Base-by-base conservation (phyloP, 805 yeast species). In the Priceomyces melissophilus region DNA sequence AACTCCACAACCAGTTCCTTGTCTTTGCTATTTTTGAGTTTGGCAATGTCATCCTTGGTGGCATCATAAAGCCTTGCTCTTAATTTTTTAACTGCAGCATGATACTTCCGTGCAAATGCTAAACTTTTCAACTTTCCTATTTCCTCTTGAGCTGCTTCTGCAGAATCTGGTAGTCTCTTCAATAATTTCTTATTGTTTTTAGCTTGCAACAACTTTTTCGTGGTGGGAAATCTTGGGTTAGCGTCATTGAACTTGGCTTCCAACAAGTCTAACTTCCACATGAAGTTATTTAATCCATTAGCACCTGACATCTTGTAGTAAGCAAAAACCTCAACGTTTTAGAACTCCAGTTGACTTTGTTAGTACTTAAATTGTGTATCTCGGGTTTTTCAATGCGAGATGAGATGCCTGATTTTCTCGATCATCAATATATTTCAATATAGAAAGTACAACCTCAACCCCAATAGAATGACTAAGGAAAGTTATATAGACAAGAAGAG, bases 261-360 rank as follows among this genome's bases (percentile, higher is more conserved):
- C 29, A 81, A 58, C 17, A 79, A 55, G 51, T 81, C 87, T 34
- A 81, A 59, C 49, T 73, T 73, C 78, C 82, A 78, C 41, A 43
- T 41, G n/a, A 17, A 35, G 15, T 13, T 41, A 30, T 35, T 37
- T 10, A 33, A 37, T 32, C 32, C 16, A 15, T 17, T 25, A 35
- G 13, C 8, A 29, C 25, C 33, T 11, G 27, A 32, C 40, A 39
- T 36, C 10, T 32, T 30, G 10, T 20, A 20, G 25, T 20, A 20
- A 4, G 7, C 25, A 29, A 13, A 29, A 6, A n/a, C 14, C 14
- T 29, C 9, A 26, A 11, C 29, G 12, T 7, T 13, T n/a, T 20
- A 10, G 5, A 14, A 13, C 27, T 17, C 15, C 14, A 29, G 13
- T 17, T 29, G 12, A n/a, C 31, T 29, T 29, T n/a, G 12, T 29